Evolutionary conservation across 2,329 filamentous ascomycete species (phyloP), one percentile per base, ranked within the genome.

Genomic region (Cercospora brassicicola): DNA sequence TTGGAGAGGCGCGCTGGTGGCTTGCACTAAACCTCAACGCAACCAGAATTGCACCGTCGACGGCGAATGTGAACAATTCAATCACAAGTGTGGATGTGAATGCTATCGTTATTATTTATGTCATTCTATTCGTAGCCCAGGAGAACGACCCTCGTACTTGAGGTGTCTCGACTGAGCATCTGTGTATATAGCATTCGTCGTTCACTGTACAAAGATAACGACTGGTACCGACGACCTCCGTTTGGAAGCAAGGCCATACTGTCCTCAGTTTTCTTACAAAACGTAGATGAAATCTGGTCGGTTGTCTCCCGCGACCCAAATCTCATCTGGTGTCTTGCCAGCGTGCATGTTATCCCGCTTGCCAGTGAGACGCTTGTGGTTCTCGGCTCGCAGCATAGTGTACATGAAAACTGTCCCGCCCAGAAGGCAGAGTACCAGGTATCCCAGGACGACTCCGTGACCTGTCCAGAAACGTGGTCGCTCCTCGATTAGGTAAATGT

Each of bases 391-490:
- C 11, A 95, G 83, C 55, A 91, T 71, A 0, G 84, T 67, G 62
- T 88, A 86, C 80, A 93, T 89, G 26, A 90, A 72, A 0, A 91
- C 72, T 61, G 89, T 92, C 0, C 92, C 92, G 0, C 87, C 86
- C 7, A 93, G 82, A 8, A 69, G 64, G 33, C 69, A 70, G 57
- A 93, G 80, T 73, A 89, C 92, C 1, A 91, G 67, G 79, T 94
- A 97, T 0, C 82, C 91, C 60, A 97, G 78, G 2, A 96, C 88
- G 0, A 89, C 84, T 3, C 87, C 89, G 73, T 97, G 94, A 0
- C 94, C 94, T 1, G 88, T 74, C 62, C 61, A 72, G 61, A 71
- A 74, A 23, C 69, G 60, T 11, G 73, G 69, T 45, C 69, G 67
- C 60, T 74, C 71, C 15, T 67, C 59, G n/a, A 66, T 62, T 11